A percentile compares a stretch with the other conserved stretches of the same genome.
Evolutionary conservation across 495 filamentous ascomycete genomes (phyloP).

Genomic region (Penicillium coprophilum): DNA sequence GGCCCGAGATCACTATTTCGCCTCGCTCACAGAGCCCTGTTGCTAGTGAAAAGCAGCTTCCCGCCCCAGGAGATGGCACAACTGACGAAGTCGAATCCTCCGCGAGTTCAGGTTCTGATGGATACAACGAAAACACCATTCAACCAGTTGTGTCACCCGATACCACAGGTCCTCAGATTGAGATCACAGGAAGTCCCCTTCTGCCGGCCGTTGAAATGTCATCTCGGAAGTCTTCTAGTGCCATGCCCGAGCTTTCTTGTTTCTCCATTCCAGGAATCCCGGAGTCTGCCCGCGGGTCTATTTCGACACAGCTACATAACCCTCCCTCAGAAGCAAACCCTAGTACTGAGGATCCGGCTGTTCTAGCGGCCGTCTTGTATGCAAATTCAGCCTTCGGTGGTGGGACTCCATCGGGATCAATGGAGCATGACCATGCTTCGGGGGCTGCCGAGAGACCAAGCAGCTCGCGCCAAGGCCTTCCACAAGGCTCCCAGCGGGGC

Average conservation of each 20-base stretch:
- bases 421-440: conserved; percentile 19
- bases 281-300: conserved; percentile 17
- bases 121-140: conserved; percentile 40
- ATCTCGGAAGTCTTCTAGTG: conserved; percentile 41
- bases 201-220: conserved; percentile 17
- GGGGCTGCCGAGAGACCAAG: conserved; percentile 32
- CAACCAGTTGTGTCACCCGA: conserved; percentile 42
- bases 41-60: conserved; percentile 5
- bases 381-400: conserved; percentile 24
- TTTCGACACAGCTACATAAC: conserved; percentile 18
- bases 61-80: not conserved
- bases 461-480: conserved; percentile 33
- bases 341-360: conserved; percentile 30
- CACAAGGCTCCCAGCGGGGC: conserved; percentile 22
- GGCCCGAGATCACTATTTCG: conserved; percentile 31
- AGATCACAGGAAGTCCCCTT: conserved; percentile 36
- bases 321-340: conserved; percentile 18
- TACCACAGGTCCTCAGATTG: conserved; percentile 43
- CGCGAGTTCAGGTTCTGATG: conserved; percentile 16
- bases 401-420: conserved; percentile 4
- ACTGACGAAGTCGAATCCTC: conserved; percentile 24
- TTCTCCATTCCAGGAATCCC: conserved; percentile 30
- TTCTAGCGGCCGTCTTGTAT: conserved; percentile 35
- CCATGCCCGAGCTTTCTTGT: conserved; percentile 35
- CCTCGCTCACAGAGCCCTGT: conserved; percentile 43